These are phyloP conservation scores for Diplogelasinospora grovesii DNA, from an alignment of 495 filamentous ascomycete species.

Conservation along the genomic window DNA sequence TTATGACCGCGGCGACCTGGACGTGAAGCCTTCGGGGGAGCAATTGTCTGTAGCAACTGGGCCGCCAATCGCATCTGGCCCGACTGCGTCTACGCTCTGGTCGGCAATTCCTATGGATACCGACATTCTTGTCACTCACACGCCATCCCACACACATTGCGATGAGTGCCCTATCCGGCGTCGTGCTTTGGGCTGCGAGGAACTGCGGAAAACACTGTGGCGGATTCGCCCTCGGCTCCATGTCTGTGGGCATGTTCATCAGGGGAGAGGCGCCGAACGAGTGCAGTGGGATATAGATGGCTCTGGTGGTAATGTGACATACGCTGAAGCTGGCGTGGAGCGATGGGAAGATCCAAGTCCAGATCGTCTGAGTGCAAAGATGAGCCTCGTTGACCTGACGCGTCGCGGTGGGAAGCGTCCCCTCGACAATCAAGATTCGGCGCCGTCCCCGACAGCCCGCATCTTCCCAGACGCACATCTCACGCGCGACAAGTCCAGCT, in stretches of 20 bases:
- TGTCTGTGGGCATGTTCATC: constrained; percentile 87
- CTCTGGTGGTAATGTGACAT: constrained; percentile 13
- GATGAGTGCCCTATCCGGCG: constrained; percentile 49
- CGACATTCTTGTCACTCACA: constrained; percentile 85
- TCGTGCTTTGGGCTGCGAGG: constrained; percentile 56
- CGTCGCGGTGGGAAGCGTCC: constrained; percentile 21
- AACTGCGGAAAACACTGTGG: constrained; percentile 62
- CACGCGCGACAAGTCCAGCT: too few species aligned
- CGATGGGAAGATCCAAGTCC: constrained; percentile 34
- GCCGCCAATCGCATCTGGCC: background rate
- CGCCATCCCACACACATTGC: constrained; percentile 65
- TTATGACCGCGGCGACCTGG: constrained; percentile 42
- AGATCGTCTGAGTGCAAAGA: constrained; percentile 30
- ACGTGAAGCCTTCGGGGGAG: background rate
- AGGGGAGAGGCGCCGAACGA: constrained; percentile 50
- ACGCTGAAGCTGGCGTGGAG: constrained; percentile 21
- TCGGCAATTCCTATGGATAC: constrained; percentile 56
- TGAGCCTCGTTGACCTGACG: constrained; percentile 38
- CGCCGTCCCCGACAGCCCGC: too few species aligned
- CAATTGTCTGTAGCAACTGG: too few species aligned
- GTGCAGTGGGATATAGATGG: constrained; percentile 47
- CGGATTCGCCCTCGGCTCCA: constrained; percentile 73
- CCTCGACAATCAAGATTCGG: constrained; percentile 21
- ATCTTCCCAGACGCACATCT: too few species aligned
- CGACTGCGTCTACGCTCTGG: constrained; percentile 46